Evolutionary conservation across 2,329 filamentous ascomycete species (phyloP), one percentile per base, ranked within the genome.

Genomic region (Aspergillus nomiae): DNA sequence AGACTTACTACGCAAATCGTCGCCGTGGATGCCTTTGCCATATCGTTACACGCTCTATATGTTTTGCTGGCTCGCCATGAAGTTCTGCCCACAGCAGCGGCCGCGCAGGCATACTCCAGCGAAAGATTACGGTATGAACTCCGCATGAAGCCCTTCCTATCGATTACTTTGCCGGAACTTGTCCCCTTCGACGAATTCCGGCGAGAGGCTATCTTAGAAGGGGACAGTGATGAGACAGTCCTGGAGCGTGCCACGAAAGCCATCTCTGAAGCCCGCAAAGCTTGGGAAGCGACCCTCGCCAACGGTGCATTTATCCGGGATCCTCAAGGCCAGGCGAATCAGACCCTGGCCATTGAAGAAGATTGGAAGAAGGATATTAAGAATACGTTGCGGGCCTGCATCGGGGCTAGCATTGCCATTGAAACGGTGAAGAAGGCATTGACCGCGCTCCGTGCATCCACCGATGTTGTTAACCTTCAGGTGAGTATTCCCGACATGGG

Each of bases 81-180:
- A 0, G 70, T 86, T 34, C 70, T 83, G 7, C 77, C 77, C 2
- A 76, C 30, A 73, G 88, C 64, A 68, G 92, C 69, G 78, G 81
- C 57, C 62, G 59, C 70, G 12, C 69, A 77, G 32, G 88, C 90
- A 0, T 96, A 93, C 74, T 87, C 88, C 61, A 86, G 85, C 19
- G 86, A 90, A 62, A 78, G 83, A 36, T 80, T 93, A 5, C 88
- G 92, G 14, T 94, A 95, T 75, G 90, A 95, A 68, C 80, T 96
- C 11, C 90, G 94, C 63, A 95, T 96, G 92, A 91, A 90, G 71
- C 92, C 92, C 0, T 97, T 96, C 71, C 82, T 89, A 1, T 75
- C 81, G 9, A 85, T 96, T 61, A 84, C 86, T 11, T 82, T 92
- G 2, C 91, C 92, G 0, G 85, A 87, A 63, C 82, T 92, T 14